These are phyloP conservation scores for Ephemerocybe angulata DNA, from an alignment of 768 basidiomycete genomes.

Conservation along the genomic window DNA sequence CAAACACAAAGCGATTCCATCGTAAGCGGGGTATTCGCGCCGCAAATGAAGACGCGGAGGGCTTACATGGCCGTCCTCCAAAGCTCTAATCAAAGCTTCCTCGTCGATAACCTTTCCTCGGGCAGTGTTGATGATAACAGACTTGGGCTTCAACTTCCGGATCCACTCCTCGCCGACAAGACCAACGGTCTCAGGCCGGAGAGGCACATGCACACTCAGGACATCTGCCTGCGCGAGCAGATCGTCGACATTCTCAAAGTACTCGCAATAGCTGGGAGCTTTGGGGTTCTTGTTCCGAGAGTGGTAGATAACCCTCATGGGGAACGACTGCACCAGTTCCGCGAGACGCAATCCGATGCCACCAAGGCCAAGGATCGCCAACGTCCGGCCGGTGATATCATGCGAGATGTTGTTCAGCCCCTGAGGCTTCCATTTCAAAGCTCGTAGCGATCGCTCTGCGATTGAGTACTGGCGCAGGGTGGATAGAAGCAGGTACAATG, in stretches of 20 bases:
- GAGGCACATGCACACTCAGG: slow-evolving; percentile 81
- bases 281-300: slow-evolving; percentile 52
- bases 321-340: slow-evolving; percentile 72
- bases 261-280: slow-evolving; percentile 73
- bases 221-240: slow-evolving; percentile 76
- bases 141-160: slow-evolving; percentile 69
- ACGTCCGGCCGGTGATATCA: slow-evolving; percentile 64
- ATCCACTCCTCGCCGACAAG: slow-evolving; percentile 76
- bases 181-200: slow-evolving; percentile 69
- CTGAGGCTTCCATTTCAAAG: slow-evolving; percentile 57
- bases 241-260: slow-evolving; percentile 58
- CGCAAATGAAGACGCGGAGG: not conserved
- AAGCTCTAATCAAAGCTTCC: slow-evolving; percentile 76
- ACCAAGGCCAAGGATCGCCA: slow-evolving; percentile 73
- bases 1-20: slow-evolving; percentile 2
- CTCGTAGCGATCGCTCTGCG: slow-evolving; percentile 56
- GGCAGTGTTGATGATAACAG: slow-evolving; percentile 82
- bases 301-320: slow-evolving; percentile 88
- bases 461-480: slow-evolving; percentile 69
- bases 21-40: not conserved
- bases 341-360: slow-evolving; percentile 74
- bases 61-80: slow-evolving; percentile 85
- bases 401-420: slow-evolving; percentile 46
- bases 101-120: slow-evolving; percentile 91
- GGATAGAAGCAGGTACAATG: slow-evolving; percentile 77